A percentile compares a stretch with the other conserved stretches of the same genome.
phyloP scores from a whole-genome alignment of 2,329 filamentous ascomycete genomes.

The Cryphonectria naterciae region DNA sequence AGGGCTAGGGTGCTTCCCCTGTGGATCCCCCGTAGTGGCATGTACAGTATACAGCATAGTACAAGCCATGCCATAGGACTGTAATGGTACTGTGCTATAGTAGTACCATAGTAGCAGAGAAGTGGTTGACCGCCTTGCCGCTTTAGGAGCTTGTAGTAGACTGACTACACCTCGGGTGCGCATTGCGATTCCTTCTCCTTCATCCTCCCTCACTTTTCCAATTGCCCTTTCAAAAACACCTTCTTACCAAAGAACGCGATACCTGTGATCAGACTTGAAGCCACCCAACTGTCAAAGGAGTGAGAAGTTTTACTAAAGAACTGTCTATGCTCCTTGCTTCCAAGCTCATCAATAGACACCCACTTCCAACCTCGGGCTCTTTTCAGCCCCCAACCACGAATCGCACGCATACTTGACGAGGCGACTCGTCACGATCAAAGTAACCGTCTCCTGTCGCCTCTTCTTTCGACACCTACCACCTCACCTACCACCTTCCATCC shows the following conservation, averaged over 20 bases:
- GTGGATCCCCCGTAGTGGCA: not conserved
- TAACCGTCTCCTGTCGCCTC: not conserved
- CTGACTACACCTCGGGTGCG: not conserved
- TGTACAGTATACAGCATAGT: not conserved
- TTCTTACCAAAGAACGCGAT: not conserved
- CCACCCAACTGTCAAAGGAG: not conserved
- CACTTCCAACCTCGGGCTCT: not conserved
- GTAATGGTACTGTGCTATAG: not conserved
- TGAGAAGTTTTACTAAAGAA: not conserved
- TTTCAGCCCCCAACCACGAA: not conserved
- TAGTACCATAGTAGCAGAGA: not conserved
- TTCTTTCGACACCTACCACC: not conserved
- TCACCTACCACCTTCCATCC: not conserved
- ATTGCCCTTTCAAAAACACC: not conserved
- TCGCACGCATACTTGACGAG: not conserved
- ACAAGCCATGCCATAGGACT: not conserved
- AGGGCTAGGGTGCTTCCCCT: not conserved
- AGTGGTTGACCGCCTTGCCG: not conserved
- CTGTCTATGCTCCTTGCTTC: not conserved
- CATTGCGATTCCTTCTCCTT: not conserved
- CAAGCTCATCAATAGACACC: not conserved
- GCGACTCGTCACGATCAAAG: not conserved
- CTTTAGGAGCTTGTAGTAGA: not conserved
- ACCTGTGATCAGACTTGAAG: not conserved
- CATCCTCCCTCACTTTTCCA: not conserved